These are phyloP conservation scores for Jamesozyma rosinii DNA, from an alignment of 805 yeast genomes.

Conservation along the genomic window DNA sequence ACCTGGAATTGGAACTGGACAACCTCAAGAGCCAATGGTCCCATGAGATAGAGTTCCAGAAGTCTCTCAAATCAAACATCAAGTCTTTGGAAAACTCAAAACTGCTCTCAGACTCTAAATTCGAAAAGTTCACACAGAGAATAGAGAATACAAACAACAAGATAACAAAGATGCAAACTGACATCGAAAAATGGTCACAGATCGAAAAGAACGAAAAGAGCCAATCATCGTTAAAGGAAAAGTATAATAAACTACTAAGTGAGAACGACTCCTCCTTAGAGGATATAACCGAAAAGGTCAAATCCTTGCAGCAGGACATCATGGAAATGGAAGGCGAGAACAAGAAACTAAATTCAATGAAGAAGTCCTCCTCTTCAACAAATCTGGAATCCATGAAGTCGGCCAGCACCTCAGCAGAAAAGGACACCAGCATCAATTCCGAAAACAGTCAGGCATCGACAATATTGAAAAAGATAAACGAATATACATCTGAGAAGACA, in stretches of 20 bases:
- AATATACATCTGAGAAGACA: conserved; percentile 18
- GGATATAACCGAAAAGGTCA: conserved; percentile 7
- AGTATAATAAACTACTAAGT: conserved; percentile 8
- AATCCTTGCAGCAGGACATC: conserved; percentile 15
- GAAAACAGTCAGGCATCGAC: conserved; percentile 1
- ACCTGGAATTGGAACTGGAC: conserved; percentile 23
- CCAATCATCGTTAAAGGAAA: conserved; percentile 9
- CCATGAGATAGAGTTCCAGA: conserved; percentile 27
- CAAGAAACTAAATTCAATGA: conserved; percentile 13
- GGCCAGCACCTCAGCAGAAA: neutral
- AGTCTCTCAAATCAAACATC: conserved; percentile 28
- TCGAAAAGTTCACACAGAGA: conserved; percentile 23
- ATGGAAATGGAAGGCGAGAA: conserved; percentile 12
- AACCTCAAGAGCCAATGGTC: conserved; percentile 27
- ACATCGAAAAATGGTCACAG: conserved; percentile 21
- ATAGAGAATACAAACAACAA: conserved; percentile 20
- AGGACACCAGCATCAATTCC: neutral
- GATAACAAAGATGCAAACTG: conserved; percentile 22
- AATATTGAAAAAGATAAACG: conserved; percentile 18
- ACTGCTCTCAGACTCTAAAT: conserved; percentile 24
- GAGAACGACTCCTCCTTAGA: conserved; percentile 9
- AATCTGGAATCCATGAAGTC: neutral
- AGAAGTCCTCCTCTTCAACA: conserved; percentile 6
- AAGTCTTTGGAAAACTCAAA: conserved; percentile 29
- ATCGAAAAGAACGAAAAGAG: conserved; percentile 14